Conservation (phyloP, 768 basidiomycete species). For the Kwoniella sp. region DNA sequence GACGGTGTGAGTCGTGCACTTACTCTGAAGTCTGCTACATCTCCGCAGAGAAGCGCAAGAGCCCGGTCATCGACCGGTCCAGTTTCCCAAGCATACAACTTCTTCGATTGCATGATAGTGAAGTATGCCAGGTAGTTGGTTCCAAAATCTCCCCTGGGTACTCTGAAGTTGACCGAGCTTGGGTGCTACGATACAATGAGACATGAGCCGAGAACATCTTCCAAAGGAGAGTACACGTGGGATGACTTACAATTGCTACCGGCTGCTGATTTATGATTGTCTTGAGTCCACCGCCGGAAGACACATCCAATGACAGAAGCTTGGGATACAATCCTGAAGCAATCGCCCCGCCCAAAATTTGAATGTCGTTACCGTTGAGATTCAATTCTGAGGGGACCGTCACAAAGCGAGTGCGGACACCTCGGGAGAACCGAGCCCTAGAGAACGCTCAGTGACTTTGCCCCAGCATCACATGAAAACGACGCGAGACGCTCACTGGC, state of each 20-base stretch:
- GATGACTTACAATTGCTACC: constrained; percentile 62
- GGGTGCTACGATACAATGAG: constrained; percentile 63
- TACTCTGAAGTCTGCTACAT: constrained; percentile 79
- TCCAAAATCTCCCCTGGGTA: constrained; percentile 70
- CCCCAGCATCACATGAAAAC: background rate
- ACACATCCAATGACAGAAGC: constrained; percentile 70
- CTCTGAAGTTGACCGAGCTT: constrained; percentile 82
- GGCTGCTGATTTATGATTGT: constrained; percentile 81
- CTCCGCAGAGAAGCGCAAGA: constrained; percentile 82
- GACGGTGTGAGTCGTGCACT: constrained; percentile 17
- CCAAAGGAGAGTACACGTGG: background rate
- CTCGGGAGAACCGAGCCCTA: constrained; percentile 75
- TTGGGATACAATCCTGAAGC: constrained; percentile 89
- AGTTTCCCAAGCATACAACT: constrained; percentile 75
- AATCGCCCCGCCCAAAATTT: constrained; percentile 77
- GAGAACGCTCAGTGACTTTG: background rate
- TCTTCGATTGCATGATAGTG: constrained; percentile 93
- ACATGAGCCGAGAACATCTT: background rate
- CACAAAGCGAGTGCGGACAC: constrained; percentile 71
- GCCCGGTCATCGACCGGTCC: constrained; percentile 83
- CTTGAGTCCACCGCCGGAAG: constrained; percentile 65
- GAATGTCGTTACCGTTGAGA: constrained; percentile 64
- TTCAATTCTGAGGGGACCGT: constrained; percentile 72
- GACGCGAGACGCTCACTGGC: constrained; percentile 59
- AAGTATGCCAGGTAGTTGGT: constrained; percentile 79